A percentile compares a stretch with the other conserved stretches of the same genome.
Conservation (phyloP, 352 stramenopile genomes). For the Blastocystis sp. region DNA sequence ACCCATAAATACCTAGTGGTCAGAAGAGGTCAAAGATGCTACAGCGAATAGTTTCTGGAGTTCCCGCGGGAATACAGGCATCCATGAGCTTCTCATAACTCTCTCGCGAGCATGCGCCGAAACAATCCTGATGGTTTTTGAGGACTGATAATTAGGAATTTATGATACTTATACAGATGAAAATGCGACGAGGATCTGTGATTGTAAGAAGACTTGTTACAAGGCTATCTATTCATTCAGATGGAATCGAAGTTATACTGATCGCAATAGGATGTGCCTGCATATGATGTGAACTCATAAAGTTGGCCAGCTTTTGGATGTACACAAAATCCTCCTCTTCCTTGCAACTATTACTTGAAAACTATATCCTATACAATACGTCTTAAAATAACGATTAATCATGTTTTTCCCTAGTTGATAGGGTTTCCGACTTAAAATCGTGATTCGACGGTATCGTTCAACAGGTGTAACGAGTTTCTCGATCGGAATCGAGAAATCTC, state of each 20-base stretch:
- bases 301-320: conserved; percentile 22
- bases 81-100: not conserved
- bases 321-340: conserved; percentile 1
- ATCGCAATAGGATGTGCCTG: not conserved
- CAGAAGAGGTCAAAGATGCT: not conserved
- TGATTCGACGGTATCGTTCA: conserved; percentile 2
- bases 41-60: not conserved
- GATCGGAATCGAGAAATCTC: conserved; percentile 21
- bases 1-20: not conserved
- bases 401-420: conserved; percentile 18
- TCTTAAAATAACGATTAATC: conserved; percentile 38
- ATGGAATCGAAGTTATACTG: not conserved
- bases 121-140: not conserved
- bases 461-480: not conserved
- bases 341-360: not conserved
- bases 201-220: not conserved
- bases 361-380: not conserved
- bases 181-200: not conserved
- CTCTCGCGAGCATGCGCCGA: not conserved
- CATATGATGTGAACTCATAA: not conserved
- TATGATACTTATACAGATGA: not conserved
- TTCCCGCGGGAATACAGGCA: not conserved
- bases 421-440: not conserved
- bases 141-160: not conserved
- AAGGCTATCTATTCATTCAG: not conserved